Base-by-base conservation (phyloP, 208 protist species). In the Spongospora subterranea region DNA sequence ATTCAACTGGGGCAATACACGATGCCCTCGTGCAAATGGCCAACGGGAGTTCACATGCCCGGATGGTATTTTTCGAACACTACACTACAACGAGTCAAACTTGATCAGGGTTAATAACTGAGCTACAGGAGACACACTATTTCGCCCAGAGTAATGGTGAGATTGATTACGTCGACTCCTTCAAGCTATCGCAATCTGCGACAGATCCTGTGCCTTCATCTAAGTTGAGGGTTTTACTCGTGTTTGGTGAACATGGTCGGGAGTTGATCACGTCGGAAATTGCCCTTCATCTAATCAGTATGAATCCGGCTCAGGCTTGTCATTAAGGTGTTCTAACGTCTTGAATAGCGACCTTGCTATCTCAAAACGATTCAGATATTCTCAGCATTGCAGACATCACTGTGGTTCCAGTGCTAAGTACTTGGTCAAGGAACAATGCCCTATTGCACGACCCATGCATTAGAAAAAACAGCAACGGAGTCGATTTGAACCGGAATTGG, bases 401-500 rank as follows among this genome's bases (percentile, higher is more conserved):
- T 65, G 54, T 65, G 54, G 29, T 65, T 29, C 54, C 54, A 29
- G 29, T 65, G 20, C 54, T 65, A 29, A 32, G 20, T 17, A 65
- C 54, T 29, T 65, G 54, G 54, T 65, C 54, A 17, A 65, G 54
- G 54, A 29, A 65, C 54, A 17, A 65, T 17, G 54, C 54, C 54
- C 20, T 32, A 29, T 29, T 17, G 29, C 20, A 29, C 54, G 20
- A 29, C 20, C 54, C 54, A 32, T 65, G 54, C 54, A 65, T 29
- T 32, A 65, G 54, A 29, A 65, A 65, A 29, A 65, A 65, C 54
- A 29, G 20, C 54, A 65, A 29, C 17, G 54, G 54, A 17, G 54
- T 65, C 54, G 54, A 65, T 29, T 29, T 65, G 54, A 65, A 65
- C 54, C 54, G 54, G 20, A 65, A 65, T 29, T 65, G 54, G 54